Base-by-base conservation (phyloP, 2,329 filamentous ascomycete genomes). In the Rhinocladiella mackenziei region DNA sequence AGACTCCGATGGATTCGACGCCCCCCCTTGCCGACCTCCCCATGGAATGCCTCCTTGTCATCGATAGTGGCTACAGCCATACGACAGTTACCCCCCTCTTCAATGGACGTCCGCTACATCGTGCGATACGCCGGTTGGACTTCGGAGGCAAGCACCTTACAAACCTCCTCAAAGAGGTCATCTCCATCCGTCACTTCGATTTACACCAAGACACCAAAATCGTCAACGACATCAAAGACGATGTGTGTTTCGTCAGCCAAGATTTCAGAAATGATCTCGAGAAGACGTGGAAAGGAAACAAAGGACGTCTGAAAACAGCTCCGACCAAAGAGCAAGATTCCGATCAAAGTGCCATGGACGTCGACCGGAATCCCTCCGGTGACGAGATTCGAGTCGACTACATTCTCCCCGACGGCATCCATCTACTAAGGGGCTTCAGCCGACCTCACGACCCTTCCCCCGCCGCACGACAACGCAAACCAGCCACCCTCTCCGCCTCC, bases 181-280 rank as follows among this genome's bases (percentile, higher is more conserved):
- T 97, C 13, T 96, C 89, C 1, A 75, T 94, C 10, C 83, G 92
- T 5, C 89, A 96, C 60, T 95, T 94, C 65, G 91, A 96, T 62
- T 89, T 98, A 80, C 81, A 92, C 51, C 89, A 94, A 63, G 92
- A 98, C 58, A 84, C 86, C 1, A 83, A 94, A 63, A 83, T 97
- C 38, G 88, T 96, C 62, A 95, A 95, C 59, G 86, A 96, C 64
- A 89, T 97, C 65, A 98, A 98, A 62, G 92, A 98, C 62, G 76
- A 83, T 3, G 81, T 85, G 1, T 94, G 87, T 61, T 97, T 85
- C 57, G 81, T 96, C 8, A 84, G 85, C 2, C 69, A 78, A 1
- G 80, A 94, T 60, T 96, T 97, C 64, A 71, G 74, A 18, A 60
- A 64, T 5, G 87, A 96, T 56, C 76, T 98, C 25, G 89, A 97